Evolutionary conservation across 2,329 filamentous ascomycete genomes (phyloP), one percentile per base, ranked within the genome.

Genomic region (Zymoseptoria ardabiliae): DNA sequence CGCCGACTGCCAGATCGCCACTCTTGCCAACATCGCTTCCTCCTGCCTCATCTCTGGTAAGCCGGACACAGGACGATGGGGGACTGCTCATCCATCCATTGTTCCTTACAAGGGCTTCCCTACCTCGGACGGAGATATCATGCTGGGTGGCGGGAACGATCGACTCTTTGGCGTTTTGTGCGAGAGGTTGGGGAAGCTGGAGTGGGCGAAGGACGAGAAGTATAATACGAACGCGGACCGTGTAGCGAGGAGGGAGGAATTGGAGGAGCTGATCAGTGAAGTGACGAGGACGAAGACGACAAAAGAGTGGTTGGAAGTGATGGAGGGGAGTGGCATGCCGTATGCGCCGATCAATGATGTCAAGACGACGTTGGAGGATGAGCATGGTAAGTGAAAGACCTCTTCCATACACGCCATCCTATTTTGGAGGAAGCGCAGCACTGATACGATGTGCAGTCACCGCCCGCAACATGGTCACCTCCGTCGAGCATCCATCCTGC

Each of bases 71-170:
- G 94, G 94, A 0, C 82, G 94, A 64, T 97, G 94, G 93, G 94
- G 94, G 6, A 99, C 94, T 3, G 93, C 93, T 50, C 94, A 99
- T 79, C 94, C 93, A n/a, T 96, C 91, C 0, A 97, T 99, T 71
- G 94, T 99, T 0, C 94, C 94, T 0, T 99, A 99, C 74, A 87
- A 88, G 68, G 90, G 91, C 0, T 99, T 86, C 75, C 81, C 82
- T 68, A 87, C 85, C 2, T 74, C 74, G 2, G 84, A 87, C 62
- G 84, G 85, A 17, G 82, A 85, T 66, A 81, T 87, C 54, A 76
- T 87, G 61, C 75, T 87, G 5, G 85, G 85, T 13, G 85, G 85
- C 19, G 85, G 84, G 2, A 87, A 87, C 60, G 85, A 87, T 66
- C 76, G 80, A 3, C 74, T 87, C 0, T 87, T 82, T 57, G 83